Percentiles rank a stretch among this genome's conserved stretches.
Evolutionary conservation across 1,284 basidiomycete species (phyloP).

Genomic region (Schizopora paradoxa): DNA sequence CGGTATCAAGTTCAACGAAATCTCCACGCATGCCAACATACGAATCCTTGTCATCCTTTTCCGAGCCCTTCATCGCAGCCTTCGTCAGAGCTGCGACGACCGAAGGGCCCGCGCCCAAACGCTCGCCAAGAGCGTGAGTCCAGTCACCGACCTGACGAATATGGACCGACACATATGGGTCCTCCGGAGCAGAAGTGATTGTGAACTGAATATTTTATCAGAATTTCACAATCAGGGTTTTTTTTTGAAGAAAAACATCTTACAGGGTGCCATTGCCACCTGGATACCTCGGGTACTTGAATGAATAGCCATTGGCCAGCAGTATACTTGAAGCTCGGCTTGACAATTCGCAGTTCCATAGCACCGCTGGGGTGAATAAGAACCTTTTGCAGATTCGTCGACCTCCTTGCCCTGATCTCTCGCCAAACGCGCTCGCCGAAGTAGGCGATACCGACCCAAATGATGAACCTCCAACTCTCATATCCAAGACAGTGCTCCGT

Average conservation of each 20-base stretch:
- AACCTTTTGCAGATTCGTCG: conserved; percentile 75
- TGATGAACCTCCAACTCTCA: conserved; percentile 78
- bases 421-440: conserved; percentile 78
- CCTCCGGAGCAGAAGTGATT: conserved; percentile 88
- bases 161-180: conserved; percentile 84
- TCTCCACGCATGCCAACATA: conserved; percentile 52
- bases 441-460: conserved; percentile 84
- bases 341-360: conserved; percentile 85
- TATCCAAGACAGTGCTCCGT: conserved; percentile 83
- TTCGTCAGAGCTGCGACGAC: conserved; percentile 71
- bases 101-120: conserved; percentile 73
- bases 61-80: conserved; percentile 66
- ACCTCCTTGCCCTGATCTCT: conserved; percentile 68
- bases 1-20: conserved; percentile 70
- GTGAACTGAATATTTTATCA: conserved; percentile 57
- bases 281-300: conserved; percentile 78
- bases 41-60: conserved; percentile 49
- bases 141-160: conserved; percentile 90
- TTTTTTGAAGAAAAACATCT: conserved; percentile 25
- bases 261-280: conserved; percentile 88
- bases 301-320: conserved; percentile 90
- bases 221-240: conserved; percentile 9
- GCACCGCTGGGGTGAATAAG: conserved; percentile 81
- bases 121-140: conserved; percentile 74
- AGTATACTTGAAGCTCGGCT: conserved; percentile 84